Conservation (phyloP, 257 asterid genomes). For the Echium plantagineum region DNA sequence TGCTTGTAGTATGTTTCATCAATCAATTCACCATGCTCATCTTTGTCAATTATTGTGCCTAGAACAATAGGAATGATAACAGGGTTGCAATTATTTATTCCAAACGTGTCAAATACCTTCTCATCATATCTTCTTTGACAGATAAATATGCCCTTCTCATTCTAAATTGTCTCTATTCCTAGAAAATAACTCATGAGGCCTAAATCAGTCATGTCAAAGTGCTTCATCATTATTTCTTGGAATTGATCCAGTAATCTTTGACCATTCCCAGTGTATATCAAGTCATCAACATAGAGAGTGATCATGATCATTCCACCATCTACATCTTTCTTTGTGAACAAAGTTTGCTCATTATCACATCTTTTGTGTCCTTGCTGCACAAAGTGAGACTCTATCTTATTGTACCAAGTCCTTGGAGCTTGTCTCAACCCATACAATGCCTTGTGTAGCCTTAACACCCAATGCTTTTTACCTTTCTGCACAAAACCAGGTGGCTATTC, state of each 20-base stretch:
- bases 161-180: neutral
- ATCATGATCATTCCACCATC: neutral
- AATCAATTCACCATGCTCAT: neutral
- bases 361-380: neutral
- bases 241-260: neutral
- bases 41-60: neutral
- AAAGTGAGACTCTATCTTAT: neutral
- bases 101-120: too few species aligned
- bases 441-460: too few species aligned
- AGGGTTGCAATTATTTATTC: too few species aligned
- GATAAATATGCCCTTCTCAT: neutral
- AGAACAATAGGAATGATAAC: neutral
- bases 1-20: neutral
- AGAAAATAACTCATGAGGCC: neutral
- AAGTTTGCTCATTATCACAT: slow-evolving; percentile 1
- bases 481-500: too few species aligned
- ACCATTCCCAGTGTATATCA: slow-evolving; percentile 3
- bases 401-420: neutral
- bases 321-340: neutral
- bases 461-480: too few species aligned
- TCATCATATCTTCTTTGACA: too few species aligned
- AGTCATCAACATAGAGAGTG: slow-evolving; percentile 1
- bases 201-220: too few species aligned
- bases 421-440: too few species aligned
- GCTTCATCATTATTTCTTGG: slow-evolving; percentile 1